Conservation (phyloP, 352 stramenopile genomes). For the Achlya hypogyna region DNA sequence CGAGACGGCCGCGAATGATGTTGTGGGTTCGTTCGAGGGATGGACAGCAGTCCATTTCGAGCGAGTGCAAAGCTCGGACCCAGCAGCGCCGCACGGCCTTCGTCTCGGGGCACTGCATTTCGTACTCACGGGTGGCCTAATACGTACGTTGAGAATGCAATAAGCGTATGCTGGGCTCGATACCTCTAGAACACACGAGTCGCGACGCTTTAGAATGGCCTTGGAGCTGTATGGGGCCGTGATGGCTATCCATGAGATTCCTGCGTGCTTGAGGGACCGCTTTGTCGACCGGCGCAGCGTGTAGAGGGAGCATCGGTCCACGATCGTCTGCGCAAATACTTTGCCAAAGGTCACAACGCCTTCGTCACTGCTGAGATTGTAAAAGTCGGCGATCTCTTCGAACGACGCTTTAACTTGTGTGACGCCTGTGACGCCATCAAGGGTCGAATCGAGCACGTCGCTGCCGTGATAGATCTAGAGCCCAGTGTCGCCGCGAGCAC, state of each 20-base stretch:
- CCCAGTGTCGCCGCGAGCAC: not conserved
- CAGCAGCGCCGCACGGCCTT: slow-evolving; percentile 45
- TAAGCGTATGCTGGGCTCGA: slow-evolving; percentile 32
- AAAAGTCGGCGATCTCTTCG: slow-evolving; percentile 78
- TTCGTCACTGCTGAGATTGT: slow-evolving; percentile 54
- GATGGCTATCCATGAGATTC: slow-evolving; percentile 67
- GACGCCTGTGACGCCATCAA: slow-evolving; percentile 9
- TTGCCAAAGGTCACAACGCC: slow-evolving; percentile 24
- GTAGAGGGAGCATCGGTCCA: slow-evolving; percentile 69
- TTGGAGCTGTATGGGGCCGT: slow-evolving; percentile 39
- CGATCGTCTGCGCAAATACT: slow-evolving; percentile 26
- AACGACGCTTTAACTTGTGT: slow-evolving; percentile 63
- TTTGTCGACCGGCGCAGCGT: slow-evolving; percentile 30
- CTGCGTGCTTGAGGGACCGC: slow-evolving; percentile 23
- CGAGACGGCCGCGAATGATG: slow-evolving; percentile 34
- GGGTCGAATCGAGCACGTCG: not conserved
- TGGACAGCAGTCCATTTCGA: slow-evolving; percentile 63
- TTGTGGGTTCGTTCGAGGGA: slow-evolving; percentile 45
- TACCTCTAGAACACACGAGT: slow-evolving; percentile 60
- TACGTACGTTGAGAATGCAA: slow-evolving; percentile 48
- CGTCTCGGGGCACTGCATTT: not conserved
- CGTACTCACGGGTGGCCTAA: slow-evolving; percentile 36
- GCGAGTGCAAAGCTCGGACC: slow-evolving; percentile 69
- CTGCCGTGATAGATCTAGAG: not conserved
- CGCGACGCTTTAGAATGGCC: slow-evolving; percentile 55